These are phyloP conservation scores for Solanum hybrid DNA, from an alignment of 305 asterid genomes.

Conservation along the genomic window DNA sequence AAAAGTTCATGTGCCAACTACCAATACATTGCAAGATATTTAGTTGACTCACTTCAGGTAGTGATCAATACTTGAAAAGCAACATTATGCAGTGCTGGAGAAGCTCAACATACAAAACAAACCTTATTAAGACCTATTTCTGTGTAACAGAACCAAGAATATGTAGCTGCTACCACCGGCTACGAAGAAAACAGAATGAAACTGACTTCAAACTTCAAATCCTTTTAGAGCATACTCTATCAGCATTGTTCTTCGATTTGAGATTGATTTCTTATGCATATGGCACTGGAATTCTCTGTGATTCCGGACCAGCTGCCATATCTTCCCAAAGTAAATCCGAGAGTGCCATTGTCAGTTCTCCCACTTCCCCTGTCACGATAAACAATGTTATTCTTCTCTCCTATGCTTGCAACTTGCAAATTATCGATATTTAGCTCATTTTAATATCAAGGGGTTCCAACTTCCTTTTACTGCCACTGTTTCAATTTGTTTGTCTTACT, in stretches of 20 bases:
- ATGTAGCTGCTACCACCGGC: not conserved
- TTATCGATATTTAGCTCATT: not conserved
- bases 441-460: not conserved
- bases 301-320: conserved; percentile 65
- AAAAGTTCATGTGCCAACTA: not conserved
- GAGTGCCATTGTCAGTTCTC: conserved; percentile 81
- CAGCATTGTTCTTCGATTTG: not conserved
- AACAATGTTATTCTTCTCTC: not conserved
- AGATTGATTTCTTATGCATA: conserved; percentile 20
- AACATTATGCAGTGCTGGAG: not conserved
- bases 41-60: not conserved
- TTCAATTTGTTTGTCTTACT: not conserved
- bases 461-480: not conserved
- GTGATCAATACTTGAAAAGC: not conserved
- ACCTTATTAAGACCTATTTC: not conserved
- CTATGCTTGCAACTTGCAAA: not conserved
- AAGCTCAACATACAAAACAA: not conserved
- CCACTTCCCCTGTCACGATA: conserved; percentile 53
- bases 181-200: not conserved
- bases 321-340: conserved; percentile 81
- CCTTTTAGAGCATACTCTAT: not conserved
- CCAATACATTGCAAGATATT: not conserved
- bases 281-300: conserved; percentile 49
- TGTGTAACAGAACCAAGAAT: not conserved
- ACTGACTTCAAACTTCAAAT: not conserved